Evolutionary conservation across 768 basidiomycete genomes (phyloP).

Genomic region (Naganishia randhawae): DNA sequence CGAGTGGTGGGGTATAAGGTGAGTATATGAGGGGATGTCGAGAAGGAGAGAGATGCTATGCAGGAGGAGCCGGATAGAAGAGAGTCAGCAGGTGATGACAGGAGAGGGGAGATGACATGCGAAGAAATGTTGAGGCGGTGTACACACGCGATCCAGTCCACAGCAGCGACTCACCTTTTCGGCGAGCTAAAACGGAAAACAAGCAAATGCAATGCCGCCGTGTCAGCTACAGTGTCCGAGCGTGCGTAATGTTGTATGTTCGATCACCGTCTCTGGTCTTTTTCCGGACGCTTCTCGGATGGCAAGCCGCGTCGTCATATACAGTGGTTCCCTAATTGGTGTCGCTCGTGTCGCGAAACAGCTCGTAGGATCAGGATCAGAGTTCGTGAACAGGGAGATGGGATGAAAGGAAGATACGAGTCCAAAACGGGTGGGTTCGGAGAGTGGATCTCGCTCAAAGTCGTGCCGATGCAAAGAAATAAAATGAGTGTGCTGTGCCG

Average conservation of each 20-base stretch:
- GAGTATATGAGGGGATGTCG: conserved; percentile 1
- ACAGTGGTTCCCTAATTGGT: not conserved
- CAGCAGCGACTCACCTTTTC: conserved; percentile 6
- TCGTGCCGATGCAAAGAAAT: not conserved
- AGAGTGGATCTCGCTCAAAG: not conserved
- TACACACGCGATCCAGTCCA: not conserved
- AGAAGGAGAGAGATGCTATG: conserved; percentile 1
- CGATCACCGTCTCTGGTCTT: not conserved
- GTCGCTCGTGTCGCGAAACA: too few species aligned
- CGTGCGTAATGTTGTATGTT: not conserved
- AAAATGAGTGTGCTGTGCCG: not conserved
- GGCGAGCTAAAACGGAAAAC: conserved; percentile 15
- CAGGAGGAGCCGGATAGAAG: not conserved
- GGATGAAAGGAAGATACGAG: not conserved
- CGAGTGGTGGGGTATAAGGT: not conserved
- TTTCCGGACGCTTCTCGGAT: not conserved
- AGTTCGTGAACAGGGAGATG: too few species aligned
- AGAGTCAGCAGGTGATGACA: conserved; percentile 16
- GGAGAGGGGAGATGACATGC: not conserved
- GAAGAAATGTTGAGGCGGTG: conserved; percentile 11
- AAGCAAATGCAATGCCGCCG: not conserved
- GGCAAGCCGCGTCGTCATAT: not conserved
- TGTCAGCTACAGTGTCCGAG: not conserved
- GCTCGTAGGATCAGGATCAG: too few species aligned
- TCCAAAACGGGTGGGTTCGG: not conserved